A percentile compares a stretch with the other conserved stretches of the same genome.
Evolutionary conservation across 441 rosid species (phyloP).

Genomic region (Croton laevigatus): DNA sequence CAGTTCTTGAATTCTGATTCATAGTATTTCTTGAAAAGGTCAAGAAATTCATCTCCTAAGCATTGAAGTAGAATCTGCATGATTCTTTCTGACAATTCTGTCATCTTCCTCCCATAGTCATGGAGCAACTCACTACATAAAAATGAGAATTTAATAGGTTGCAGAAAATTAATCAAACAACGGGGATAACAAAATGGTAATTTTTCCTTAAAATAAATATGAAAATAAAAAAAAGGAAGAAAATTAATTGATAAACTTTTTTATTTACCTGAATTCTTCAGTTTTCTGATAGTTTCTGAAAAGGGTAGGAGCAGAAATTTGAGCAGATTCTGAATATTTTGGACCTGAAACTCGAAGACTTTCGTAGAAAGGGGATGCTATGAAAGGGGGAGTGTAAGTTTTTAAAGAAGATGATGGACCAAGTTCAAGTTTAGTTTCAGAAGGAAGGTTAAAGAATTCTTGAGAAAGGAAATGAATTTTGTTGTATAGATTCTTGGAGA

Average conservation of each 20-base stretch:
- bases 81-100: constrained; percentile 38
- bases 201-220: too few species aligned
- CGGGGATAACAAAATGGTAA: too few species aligned
- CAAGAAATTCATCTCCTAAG: constrained; percentile 31
- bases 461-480: constrained; percentile 33
- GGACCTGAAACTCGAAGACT: constrained; percentile 49
- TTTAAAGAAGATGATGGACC: constrained; percentile 45
- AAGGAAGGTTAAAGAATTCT: constrained; percentile 41
- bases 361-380: constrained; percentile 59
- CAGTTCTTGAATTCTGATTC: constrained; percentile 44
- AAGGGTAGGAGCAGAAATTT: constrained; percentile 34
- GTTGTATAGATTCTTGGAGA: constrained; percentile 35
- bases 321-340: constrained; percentile 45
- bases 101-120: constrained; percentile 48
- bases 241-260: not conserved
- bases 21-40: constrained; percentile 21
- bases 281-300: constrained; percentile 20
- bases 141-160: not conserved
- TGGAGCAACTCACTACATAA: constrained; percentile 32
- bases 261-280: constrained; percentile 36
- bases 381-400: constrained; percentile 47
- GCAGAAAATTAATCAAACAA: too few species aligned
- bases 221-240: not conserved
- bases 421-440: constrained; percentile 38
- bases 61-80: constrained; percentile 30